Percentiles rank a stretch among this genome's conserved stretches.
Conservation (phyloP, 495 filamentous ascomycete species). For the Penicillium nucicola region DNA sequence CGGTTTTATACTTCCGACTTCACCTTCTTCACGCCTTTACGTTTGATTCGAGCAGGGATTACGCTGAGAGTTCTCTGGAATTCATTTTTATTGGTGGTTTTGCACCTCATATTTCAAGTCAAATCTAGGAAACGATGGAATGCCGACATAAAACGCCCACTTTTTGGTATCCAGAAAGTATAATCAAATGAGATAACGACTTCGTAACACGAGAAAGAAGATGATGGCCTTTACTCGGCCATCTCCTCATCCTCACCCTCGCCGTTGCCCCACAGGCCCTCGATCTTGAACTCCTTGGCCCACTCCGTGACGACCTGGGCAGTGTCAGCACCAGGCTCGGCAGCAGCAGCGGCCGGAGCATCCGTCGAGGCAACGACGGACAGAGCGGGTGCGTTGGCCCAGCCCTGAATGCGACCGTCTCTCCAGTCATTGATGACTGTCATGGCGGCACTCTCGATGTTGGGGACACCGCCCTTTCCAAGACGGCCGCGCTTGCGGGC, state of each 20-base stretch:
- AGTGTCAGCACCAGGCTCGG: conserved; percentile 53
- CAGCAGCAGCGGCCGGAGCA: conserved; percentile 22
- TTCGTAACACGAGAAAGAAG: conserved; percentile 16
- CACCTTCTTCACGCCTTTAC: too few relatives aligned
- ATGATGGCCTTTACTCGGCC: conserved; percentile 33
- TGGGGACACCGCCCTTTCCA: conserved; percentile 87
- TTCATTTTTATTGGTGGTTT: conserved; percentile 2
- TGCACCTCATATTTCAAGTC: conserved; percentile 4
- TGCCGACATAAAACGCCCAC: conserved; percentile 24
- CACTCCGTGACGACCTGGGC: conserved; percentile 89
- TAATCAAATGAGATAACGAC: conserved; percentile 26
- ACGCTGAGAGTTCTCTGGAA: background rate
- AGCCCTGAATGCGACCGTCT: conserved; percentile 92
- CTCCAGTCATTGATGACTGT: conserved; percentile 94
- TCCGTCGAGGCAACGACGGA: conserved; percentile 45
- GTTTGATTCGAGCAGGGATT: too few relatives aligned
- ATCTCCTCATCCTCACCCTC: conserved; percentile 44
- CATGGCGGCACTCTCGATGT: conserved; percentile 82
- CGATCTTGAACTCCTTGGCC: conserved; percentile 94
- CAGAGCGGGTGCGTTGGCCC: conserved; percentile 71
- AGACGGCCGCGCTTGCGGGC: conserved; percentile 87
- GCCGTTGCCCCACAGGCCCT: conserved; percentile 82
- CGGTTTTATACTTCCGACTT: conserved; percentile 1
- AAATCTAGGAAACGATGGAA: conserved; percentile 12
- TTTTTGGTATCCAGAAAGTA: conserved; percentile 35